Conservation (phyloP, 805 yeast genomes). For the Metschnikowia hibisci region DNA sequence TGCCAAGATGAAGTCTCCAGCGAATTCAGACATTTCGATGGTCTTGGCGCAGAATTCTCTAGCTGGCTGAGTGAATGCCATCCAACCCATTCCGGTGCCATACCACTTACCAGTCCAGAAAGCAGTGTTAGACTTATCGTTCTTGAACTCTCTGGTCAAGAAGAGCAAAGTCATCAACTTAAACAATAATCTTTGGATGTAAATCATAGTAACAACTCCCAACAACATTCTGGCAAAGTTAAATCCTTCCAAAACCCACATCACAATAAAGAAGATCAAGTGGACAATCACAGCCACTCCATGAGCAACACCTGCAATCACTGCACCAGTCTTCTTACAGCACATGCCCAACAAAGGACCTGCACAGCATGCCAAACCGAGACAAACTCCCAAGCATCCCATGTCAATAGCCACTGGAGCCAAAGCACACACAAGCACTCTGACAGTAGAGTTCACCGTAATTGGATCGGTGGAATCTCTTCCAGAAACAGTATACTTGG, state of each 20-base stretch:
- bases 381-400: conserved; percentile 75
- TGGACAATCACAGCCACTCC: conserved; percentile 90
- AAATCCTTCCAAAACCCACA: conserved; percentile 98
- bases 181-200: conserved; percentile 83
- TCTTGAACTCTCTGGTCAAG: conserved; percentile 94
- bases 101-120: conserved; percentile 99
- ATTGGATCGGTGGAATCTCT: conserved; percentile 33
- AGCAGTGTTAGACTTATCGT: conserved; percentile 92
- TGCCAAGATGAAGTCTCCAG: conserved; percentile 94
- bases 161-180: conserved; percentile 73
- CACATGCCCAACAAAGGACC: conserved; percentile 95
- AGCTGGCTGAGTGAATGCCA: conserved; percentile 91
- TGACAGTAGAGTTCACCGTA: conserved; percentile 62
- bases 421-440: conserved; percentile 74
- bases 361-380: conserved; percentile 89
- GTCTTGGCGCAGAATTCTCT: conserved; percentile 94
- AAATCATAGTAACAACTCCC: conserved; percentile 80
- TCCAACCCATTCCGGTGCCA: conserved; percentile 87
- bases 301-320: conserved; percentile 92
- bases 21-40: conserved; percentile 91
- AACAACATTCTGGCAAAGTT: conserved; percentile 79
- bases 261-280: conserved; percentile 82
- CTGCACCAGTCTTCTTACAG: conserved; percentile 95
- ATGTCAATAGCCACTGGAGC: conserved; percentile 90
- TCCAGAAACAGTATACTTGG: conserved; percentile 31